Base-by-base conservation (phyloP, 208 protist species). In the Crithidia brevicula region DNA sequence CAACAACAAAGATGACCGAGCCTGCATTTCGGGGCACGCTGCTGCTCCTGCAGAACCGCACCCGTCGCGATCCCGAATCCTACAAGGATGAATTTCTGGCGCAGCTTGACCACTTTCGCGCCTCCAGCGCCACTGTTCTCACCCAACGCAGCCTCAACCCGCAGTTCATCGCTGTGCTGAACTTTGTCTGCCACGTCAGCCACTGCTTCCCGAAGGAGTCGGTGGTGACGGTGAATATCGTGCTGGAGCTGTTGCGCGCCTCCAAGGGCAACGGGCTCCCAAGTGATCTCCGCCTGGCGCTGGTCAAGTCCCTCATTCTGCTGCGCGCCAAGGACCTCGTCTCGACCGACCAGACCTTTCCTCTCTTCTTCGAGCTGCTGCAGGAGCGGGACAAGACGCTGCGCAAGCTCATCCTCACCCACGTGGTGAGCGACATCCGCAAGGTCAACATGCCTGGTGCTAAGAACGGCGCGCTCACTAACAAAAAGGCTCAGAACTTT, bases 401-500 rank as follows among this genome's bases (percentile, higher is more conserved):
- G 25, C 89, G 98, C 43, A 74, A 83, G 53, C 43, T 92, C 18
- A 90, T 98, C 54, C 77, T 95, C 30, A 79, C 81, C 3, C 95
- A 99, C 82, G 97, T 99, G 51, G 95, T 99, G 18, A 91, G 83
- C 52, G 98, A 99, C 76, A 90, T 99, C 43, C 92, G 94, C 58
- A 91, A 85, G 43, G 86, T 96, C 23, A 99, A 99, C 79, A 83
- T 93, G 79, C 85, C 85, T 0, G 81, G 81, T 1, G 73, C 86
- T 13, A 88, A 91, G 54, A 96, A 98, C 69, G 84, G 91, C 31
- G 92, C 98, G 50, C 72, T 87, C 53, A 80, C 96, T 27, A 98
- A 99, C 77, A 91, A 90, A 54, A 86, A 85, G 43, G 90, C 98
- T 25, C 97, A 99, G 81, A 98, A 97, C 74, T 98, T 92, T 76